phyloP scores from a whole-genome alignment of 345 rosid species.

The Eucalyptus microcorys region DNA sequence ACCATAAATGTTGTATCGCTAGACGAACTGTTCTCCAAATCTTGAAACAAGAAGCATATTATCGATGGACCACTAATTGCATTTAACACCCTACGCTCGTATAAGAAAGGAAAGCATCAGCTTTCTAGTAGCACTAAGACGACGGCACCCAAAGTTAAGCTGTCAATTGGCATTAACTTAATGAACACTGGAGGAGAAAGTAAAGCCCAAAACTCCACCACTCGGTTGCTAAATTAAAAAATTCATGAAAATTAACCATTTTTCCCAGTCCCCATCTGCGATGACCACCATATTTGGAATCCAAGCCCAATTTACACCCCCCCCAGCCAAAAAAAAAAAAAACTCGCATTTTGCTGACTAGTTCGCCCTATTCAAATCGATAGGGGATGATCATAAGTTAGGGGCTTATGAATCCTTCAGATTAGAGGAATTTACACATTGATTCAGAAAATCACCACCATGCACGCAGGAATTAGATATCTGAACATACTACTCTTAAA shows the following conservation, averaged over 20 bases:
- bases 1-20: not conserved
- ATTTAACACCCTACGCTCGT: not conserved
- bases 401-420: not conserved
- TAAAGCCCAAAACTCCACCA: not conserved
- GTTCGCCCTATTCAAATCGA: not conserved
- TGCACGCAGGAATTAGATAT: not conserved
- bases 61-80: not conserved
- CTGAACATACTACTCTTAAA: not conserved
- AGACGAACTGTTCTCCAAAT: not conserved
- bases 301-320: not conserved
- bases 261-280: not conserved
- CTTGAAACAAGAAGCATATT: not conserved
- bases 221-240: not conserved
- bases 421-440: not conserved
- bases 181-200: not conserved
- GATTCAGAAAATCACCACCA: not conserved
- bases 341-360: not conserved
- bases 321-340: too few relatives aligned
- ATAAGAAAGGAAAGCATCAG: not conserved
- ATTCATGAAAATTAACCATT: not conserved
- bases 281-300: not conserved
- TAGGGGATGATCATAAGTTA: not conserved
- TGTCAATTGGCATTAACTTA: not conserved
- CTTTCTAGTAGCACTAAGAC: not conserved
- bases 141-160: not conserved